Conservation (phyloP, 1,284 basidiomycete species). For the Cryptococcus deneoformans region DNA sequence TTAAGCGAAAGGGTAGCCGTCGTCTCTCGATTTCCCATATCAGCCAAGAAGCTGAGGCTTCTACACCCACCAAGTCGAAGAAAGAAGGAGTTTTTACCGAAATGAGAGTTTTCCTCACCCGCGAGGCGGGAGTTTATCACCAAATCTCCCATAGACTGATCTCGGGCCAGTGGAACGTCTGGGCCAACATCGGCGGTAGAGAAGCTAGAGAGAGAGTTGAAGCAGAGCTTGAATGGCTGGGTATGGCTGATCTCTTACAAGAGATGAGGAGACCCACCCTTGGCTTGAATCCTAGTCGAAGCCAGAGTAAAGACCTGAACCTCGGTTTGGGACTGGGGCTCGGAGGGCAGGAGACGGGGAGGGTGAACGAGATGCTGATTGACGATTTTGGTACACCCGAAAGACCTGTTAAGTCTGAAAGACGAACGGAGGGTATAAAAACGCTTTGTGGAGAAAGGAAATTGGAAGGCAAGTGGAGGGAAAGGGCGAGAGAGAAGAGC, state of each 20-base stretch:
- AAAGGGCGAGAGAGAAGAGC: conserved; percentile 8
- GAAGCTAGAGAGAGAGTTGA: conserved; percentile 13
- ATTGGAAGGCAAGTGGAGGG: background rate
- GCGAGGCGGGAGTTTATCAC: conserved; percentile 32
- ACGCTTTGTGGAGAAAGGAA: background rate
- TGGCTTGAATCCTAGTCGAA: background rate
- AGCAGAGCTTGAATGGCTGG: conserved; percentile 27
- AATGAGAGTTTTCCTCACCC: conserved; percentile 22
- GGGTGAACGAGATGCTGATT: no score
- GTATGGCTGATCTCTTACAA: conserved; percentile 15
- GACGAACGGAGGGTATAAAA: background rate
- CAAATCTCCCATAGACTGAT: conserved; percentile 25
- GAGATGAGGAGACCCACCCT: conserved; percentile 12
- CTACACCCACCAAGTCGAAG: background rate
- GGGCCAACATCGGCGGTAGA: background rate
- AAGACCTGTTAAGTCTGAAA: background rate
- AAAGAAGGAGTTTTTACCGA: conserved; percentile 12
- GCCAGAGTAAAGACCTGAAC: background rate
- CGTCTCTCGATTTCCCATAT: background rate
- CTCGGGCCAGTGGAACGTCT: conserved; percentile 18
- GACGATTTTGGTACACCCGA: background rate
- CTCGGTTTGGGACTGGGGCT: background rate
- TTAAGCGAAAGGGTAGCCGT: background rate
- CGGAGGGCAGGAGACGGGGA: background rate
- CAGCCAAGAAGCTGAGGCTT: background rate